Evolutionary conservation across 1,284 basidiomycete species (phyloP), one percentile per base, ranked within the genome.

Genomic region (Leccinum fallax): DNA sequence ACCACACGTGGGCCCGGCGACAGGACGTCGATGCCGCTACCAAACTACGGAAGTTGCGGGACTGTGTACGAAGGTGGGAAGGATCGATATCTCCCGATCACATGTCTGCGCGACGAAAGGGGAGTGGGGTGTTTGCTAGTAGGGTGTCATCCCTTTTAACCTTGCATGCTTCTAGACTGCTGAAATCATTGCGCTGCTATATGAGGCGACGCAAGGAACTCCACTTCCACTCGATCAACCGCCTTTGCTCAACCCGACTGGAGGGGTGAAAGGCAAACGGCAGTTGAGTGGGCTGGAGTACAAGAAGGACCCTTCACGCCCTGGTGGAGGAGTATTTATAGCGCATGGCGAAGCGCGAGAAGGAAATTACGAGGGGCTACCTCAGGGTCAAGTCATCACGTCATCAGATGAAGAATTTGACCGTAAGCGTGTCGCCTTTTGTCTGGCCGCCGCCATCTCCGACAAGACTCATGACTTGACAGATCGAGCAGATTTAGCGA

Each of bases 101-200:
- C 76, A 95, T 95, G 92, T 93, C 90, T 40, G 87, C 90, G n/a
- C 85, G 92, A 75, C 85, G 92, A 69, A 95, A 94, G 86, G 91
- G 82, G 66, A 68, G 86, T 83, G 62, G 7, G 52, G 15, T 19
- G 38, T 58, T 68, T 69, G 65, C 68, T 56, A 13, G 57, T 71
- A 60, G 55, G 61, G 62, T 68, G 65, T 63, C 59, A 65, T 62
- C 58, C 51, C 59, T 69, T 65, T 64, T 69, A 58, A 58, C 40
- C 9, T 53, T n/a, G 55, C 61, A 62, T 69, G 63, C 48, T 10
- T 68, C 16, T 76, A 98, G 89, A 97, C 95, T 1, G 89, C 92
- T 26, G 95, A 95, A 77, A 94, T 97, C 63, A 96, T 97, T 69
- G 85, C 90, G 26, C 81, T 98, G 21, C 82, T 98, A 26, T 97